phyloP scores from a whole-genome alignment of 1,139 yeast genomes.

The Yamadazyma friedrichii region DNA sequence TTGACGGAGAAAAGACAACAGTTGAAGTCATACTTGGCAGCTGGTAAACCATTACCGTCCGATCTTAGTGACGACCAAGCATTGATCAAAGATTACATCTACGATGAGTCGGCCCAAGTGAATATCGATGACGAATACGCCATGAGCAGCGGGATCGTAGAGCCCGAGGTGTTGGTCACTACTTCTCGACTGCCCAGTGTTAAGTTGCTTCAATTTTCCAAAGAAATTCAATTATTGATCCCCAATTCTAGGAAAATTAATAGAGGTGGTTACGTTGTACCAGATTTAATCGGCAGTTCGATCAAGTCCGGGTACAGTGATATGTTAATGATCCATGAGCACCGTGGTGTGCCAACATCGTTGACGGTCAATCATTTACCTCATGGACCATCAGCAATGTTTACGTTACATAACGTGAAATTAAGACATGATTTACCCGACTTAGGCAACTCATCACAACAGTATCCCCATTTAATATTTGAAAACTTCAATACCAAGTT shows the following conservation, averaged over 20 bases:
- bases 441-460: constrained; percentile 85
- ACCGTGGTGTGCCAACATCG: constrained; percentile 97
- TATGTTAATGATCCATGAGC: constrained; percentile 85
- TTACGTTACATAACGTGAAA: constrained; percentile 91
- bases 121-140: constrained; percentile 86
- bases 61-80: constrained; percentile 86
- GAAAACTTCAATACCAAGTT: constrained; percentile 84
- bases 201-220: constrained; percentile 83
- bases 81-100: constrained; percentile 77
- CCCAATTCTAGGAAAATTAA: constrained; percentile 88
- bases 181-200: constrained; percentile 92
- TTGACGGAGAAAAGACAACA: constrained; percentile 84
- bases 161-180: constrained; percentile 91
- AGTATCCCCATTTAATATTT: constrained; percentile 90
- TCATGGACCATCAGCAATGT: constrained; percentile 95
- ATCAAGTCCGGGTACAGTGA: constrained; percentile 71
- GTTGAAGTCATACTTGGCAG: constrained; percentile 82
- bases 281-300: constrained; percentile 83
- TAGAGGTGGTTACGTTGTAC: constrained; percentile 89
- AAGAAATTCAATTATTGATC: constrained; percentile 83
- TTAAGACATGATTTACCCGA: constrained; percentile 88
- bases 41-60: constrained; percentile 86
- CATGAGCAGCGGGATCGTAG: constrained; percentile 81
- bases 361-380: constrained; percentile 93
- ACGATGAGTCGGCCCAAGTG: constrained; percentile 72